Evolutionary conservation across 2,329 filamentous ascomycete genomes (phyloP).

Genomic region (Periconia sp.): DNA sequence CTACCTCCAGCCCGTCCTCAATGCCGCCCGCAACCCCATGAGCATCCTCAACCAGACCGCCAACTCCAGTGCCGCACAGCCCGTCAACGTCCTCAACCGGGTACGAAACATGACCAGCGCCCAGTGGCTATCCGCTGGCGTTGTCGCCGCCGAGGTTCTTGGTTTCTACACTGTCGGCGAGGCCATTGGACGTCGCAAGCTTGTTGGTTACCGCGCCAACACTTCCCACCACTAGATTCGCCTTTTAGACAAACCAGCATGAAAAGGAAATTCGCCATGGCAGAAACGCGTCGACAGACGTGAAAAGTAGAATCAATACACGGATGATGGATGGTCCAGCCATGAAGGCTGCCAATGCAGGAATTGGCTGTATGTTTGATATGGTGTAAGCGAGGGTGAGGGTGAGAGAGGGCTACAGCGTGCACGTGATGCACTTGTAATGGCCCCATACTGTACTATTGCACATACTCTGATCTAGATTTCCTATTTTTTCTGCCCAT

Average conservation of each 20-base stretch:
- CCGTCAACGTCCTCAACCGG: slow-evolving; percentile 56
- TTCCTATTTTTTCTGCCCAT: slow-evolving; percentile 24
- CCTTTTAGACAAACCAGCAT: not conserved
- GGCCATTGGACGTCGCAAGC: slow-evolving; percentile 93
- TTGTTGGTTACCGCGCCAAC: slow-evolving; percentile 74
- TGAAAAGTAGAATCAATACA: not conserved
- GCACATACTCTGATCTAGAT: slow-evolving; percentile 45
- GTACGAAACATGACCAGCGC: slow-evolving; percentile 70
- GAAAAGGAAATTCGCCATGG: not conserved
- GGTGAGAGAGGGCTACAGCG: slow-evolving; percentile 2
- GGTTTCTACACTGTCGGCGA: slow-evolving; percentile 98
- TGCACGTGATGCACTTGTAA: slow-evolving; percentile 22
- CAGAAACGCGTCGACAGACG: not conserved
- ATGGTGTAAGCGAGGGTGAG: slow-evolving; percentile 14
- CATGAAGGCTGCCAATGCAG: not conserved
- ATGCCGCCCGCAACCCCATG: slow-evolving; percentile 69
- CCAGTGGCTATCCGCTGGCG: slow-evolving; percentile 72
- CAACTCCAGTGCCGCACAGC: slow-evolving; percentile 52
- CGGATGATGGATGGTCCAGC: not conserved
- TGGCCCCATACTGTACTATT: slow-evolving; percentile 41
- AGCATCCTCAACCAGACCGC: slow-evolving; percentile 53
- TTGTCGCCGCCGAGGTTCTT: slow-evolving; percentile 81
- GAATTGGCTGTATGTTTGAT: slow-evolving; percentile 1
- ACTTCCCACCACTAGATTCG: slow-evolving; percentile 34
- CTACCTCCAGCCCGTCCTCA: slow-evolving; percentile 77